Evolutionary conservation across 352 stramenopile species (phyloP), one percentile per base, ranked within the genome.

Genomic region (Phytophthora vignae): DNA sequence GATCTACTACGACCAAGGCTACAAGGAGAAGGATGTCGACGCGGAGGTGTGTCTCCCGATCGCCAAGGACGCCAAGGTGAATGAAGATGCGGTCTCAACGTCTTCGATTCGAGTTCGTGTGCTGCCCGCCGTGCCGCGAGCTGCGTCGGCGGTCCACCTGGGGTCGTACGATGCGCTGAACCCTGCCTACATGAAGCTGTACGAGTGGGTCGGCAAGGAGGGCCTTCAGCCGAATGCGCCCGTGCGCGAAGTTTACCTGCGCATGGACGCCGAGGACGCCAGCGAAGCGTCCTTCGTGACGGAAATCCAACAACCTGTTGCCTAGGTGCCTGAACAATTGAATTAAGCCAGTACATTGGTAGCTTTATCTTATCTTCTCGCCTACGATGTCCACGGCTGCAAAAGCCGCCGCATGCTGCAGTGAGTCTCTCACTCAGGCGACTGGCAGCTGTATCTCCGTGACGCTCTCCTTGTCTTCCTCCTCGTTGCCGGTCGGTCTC

Each of bases 31-130:
- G n/a, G 75, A 85, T 60, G 77, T 87, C 1, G 75, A 87, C 52
- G 74, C 70, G 9, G 80, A 87, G 29, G 80, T 84, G 15, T 87
- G 80, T 64, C 59, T 84, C 12, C 80, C 74, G 0, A 79, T 84
- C 58, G 58, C 61, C n/a, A 33, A 60, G 0, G 55, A 82, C 40
- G 65, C 46, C 0, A 11, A 31, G 1, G 67, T 85, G 4, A 29
- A 57, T 53, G 38, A 72, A 62, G 46, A 66, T 12, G 54, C 22
- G 33, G 49, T 38, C 40, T 59, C 46, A 11, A 21, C 58, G 4
- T 38, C 70, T 11, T 62, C 61, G 14, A 68, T 84, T 22, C 38
- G 48, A 3, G 42, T 79, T 60, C 76, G 73, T 14, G 58, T 58
- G 0, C 55, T 79, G 17, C 33, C 71, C 0, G 52, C 48, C 1